Evolutionary conservation across 768 basidiomycete species (phyloP), one percentile per base, ranked within the genome.

Genomic region (Vararia minispora): DNA sequence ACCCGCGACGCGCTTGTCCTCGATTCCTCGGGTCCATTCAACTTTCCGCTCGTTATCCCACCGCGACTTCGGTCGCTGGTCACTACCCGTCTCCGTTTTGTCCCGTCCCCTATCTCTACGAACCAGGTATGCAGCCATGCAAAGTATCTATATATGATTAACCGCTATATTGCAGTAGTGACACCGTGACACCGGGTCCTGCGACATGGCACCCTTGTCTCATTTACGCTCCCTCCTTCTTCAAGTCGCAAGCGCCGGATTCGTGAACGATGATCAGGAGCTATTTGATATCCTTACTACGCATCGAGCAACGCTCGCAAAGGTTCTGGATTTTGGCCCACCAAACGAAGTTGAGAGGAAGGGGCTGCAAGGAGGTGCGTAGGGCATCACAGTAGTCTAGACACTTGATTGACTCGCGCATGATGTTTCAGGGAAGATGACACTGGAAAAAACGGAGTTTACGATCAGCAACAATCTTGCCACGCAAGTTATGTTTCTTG

Each of bases 401-500:
- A n/a, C 23, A n/a, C 24, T 43, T 16, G 22, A 36, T 33, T 3
- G 24, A 7, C 24, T 44, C 24, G 31, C 31, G 26, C n/a, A 14
- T 8, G 7, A 24, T 21, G n/a, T 22, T 37, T 0, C 52, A 90
- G 87, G 85, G 44, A 82, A 73, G 59, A 72, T 71, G 14, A 55
- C 64, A 0, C 61, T 86, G 16, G 65, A 79, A 41, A 76, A 81
- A 22, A 73, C 70, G 49, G 63, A 74, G n/a, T 66, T 80, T 25
- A 74, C 76, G 0, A 70, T 91, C 46, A 88, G 86, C 55, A 57
- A 73, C 11, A 82, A 90, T 52, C 89, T 90, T 57, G 76, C 76
- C 11, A 74, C 72, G 35, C 86, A 86, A 55, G 74, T 69, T 39
- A 56, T 84, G 39, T 84, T 87, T 58, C 72, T 92, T 39, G 75